These are phyloP conservation scores for Leishmania major DNA, from an alignment of 208 protist genomes.

Conservation along the genomic window DNA sequence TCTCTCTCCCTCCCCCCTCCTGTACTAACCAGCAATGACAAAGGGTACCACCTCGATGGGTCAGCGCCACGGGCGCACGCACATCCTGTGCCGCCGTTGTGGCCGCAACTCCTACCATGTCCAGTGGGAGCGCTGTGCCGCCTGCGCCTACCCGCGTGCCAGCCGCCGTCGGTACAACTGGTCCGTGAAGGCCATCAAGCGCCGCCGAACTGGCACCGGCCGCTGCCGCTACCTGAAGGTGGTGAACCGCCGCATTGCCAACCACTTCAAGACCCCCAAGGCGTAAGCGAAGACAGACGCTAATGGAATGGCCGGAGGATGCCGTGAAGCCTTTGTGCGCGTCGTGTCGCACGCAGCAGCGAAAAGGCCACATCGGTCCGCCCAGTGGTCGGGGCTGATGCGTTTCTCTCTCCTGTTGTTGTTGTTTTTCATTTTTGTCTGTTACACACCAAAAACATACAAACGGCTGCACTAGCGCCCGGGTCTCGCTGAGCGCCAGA, in stretches of 20 bases:
- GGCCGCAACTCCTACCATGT: constrained; percentile 97
- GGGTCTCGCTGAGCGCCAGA: neutral
- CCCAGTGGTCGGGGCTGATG: neutral
- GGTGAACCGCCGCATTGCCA: constrained; percentile 96
- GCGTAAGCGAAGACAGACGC: constrained; percentile 32
- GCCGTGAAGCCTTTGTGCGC: neutral
- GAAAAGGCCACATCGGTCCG: neutral
- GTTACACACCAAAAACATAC: neutral
- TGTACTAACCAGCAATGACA: constrained; percentile 55
- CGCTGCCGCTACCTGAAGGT: constrained; percentile 98
- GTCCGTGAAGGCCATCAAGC: constrained; percentile 97
- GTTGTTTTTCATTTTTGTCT: constrained; percentile 8
- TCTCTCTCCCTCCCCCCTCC: neutral
- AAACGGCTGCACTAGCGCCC: neutral
- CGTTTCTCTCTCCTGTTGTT: constrained; percentile 1
- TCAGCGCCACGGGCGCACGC: constrained; percentile 93
- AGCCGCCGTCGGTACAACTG: constrained; percentile 98
- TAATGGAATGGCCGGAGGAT: neutral
- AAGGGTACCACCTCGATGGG: constrained; percentile 93
- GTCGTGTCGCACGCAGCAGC: neutral
- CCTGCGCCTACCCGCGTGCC: constrained; percentile 98
- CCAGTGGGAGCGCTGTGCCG: constrained; percentile 97
- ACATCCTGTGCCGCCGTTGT: constrained; percentile 98
- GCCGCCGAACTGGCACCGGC: constrained; percentile 98
- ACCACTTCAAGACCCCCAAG: constrained; percentile 96